A percentile compares a stretch with the other conserved stretches of the same genome.
Conservation (phyloP, 1,284 basidiomycete species). For the Laetiporus sulphureus region DNA sequence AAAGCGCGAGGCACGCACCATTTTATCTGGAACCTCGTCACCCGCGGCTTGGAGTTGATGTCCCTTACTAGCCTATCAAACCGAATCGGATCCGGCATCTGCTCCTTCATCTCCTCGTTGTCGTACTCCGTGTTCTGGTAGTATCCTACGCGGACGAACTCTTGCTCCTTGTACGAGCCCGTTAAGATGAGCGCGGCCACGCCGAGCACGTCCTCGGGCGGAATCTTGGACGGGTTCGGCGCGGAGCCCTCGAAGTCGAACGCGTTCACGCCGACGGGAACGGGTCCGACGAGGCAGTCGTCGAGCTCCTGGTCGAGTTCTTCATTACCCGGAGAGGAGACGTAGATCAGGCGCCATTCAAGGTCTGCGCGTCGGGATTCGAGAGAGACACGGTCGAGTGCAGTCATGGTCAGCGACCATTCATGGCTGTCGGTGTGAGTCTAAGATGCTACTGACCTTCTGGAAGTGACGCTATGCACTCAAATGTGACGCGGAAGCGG, state of each 20-base stretch:
- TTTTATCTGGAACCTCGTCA: conserved; percentile 87
- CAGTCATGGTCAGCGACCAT: too few relatives aligned
- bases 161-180: conserved; percentile 88
- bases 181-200: conserved; percentile 90
- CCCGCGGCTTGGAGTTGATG: conserved; percentile 88
- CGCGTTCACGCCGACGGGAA: conserved; percentile 91
- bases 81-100: conserved; percentile 60
- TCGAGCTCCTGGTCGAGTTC: conserved; percentile 95
- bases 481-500: conserved; percentile 94
- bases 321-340: conserved; percentile 89
- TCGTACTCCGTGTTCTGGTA: conserved; percentile 99
- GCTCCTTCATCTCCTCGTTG: conserved; percentile 81
- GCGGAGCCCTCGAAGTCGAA: conserved; percentile 90
- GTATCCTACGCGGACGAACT: conserved; percentile 98
- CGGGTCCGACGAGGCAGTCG: conserved; percentile 92
- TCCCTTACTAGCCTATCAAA: conserved; percentile 83
- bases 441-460: too few relatives aligned
- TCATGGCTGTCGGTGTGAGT: too few relatives aligned
- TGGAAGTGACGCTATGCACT: conserved; percentile 89
- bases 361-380: conserved; percentile 76
- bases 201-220: conserved; percentile 78
- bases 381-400: too few relatives aligned
- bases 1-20: conserved; percentile 44
- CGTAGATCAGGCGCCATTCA: conserved; percentile 97
- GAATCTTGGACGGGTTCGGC: conserved; percentile 71